phyloP scores from a whole-genome alignment of 2,329 filamentous ascomycete species.

The Exophiala sp. region DNA sequence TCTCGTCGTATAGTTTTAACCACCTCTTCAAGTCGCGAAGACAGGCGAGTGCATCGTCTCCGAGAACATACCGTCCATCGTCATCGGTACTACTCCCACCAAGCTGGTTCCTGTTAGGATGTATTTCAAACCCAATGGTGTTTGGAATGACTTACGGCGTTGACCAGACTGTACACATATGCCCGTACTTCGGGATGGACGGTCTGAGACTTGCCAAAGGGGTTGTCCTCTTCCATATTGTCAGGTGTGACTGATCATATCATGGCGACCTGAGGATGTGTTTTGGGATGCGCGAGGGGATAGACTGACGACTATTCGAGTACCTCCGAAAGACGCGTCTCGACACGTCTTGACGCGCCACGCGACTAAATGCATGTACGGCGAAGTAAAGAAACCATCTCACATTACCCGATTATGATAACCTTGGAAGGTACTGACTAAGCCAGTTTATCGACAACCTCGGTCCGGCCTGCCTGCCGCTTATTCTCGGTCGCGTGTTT shows the following conservation, averaged over 20 bases:
- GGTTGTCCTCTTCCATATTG: conserved; percentile 39
- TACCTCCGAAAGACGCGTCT: background rate
- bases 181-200: conserved; percentile 91
- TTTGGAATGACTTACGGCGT: conserved; percentile 60
- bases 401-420: too few relatives aligned
- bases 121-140: conserved; percentile 22
- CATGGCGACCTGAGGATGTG: background rate
- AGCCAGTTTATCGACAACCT: background rate
- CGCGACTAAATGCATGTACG: background rate
- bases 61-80: conserved; percentile 76
- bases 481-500: background rate
- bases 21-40: conserved; percentile 91
- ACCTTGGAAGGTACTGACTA: background rate
- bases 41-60: conserved; percentile 87
- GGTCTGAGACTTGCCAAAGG: conserved; percentile 47
- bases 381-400: background rate
- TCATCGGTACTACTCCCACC: conserved; percentile 75
- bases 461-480: background rate
- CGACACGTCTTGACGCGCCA: too few relatives aligned
- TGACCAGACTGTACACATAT: conserved; percentile 87
- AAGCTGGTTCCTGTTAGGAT: conserved; percentile 52
- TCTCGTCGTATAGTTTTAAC: conserved; percentile 91
- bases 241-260: conserved; percentile 3
- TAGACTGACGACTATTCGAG: too few relatives aligned
- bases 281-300: background rate